These are phyloP conservation scores for Serendipita sp. DNA, from an alignment of 768 basidiomycete genomes.

Conservation along the genomic window DNA sequence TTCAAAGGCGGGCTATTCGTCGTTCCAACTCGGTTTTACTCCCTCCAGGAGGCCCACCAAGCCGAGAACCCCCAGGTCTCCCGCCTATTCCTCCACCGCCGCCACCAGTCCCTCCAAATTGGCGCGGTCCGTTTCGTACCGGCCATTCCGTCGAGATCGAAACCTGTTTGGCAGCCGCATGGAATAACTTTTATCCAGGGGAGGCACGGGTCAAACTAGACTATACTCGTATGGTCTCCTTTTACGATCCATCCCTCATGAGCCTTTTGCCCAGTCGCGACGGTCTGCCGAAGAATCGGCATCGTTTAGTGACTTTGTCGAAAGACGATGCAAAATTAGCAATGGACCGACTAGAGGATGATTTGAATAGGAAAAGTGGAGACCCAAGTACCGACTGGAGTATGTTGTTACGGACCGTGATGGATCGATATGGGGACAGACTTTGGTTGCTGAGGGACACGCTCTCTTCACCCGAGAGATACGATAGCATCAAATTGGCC, in stretches of 20 bases:
- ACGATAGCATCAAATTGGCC: background rate
- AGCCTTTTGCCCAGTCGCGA: constrained; percentile 18
- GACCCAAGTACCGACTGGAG: constrained; percentile 21
- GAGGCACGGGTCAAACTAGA: constrained; percentile 22
- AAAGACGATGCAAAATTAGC: constrained; percentile 12
- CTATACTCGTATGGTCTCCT: constrained; percentile 20
- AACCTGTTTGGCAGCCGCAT: constrained; percentile 12
- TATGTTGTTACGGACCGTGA: constrained; percentile 17
- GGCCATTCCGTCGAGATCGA: constrained; percentile 25
- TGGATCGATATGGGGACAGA: constrained; percentile 20
- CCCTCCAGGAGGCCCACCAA: background rate
- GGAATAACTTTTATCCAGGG: constrained; percentile 23
- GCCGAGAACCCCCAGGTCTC: background rate
- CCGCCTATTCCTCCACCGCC: background rate
- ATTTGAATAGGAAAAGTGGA: background rate
- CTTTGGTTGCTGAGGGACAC: constrained; percentile 17
- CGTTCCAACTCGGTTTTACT: no score
- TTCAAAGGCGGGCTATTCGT: no score
- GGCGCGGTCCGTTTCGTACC: constrained; percentile 13
- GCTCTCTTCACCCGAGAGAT: constrained; percentile 6
- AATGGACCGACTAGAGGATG: constrained; percentile 9
- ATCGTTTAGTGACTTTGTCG: constrained; percentile 18
- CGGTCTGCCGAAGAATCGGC: constrained; percentile 18
- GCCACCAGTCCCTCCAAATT: background rate
- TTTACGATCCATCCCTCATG: constrained; percentile 21